Conservation (phyloP, 345 rosid genomes). For the Syzygium jambos region DNA sequence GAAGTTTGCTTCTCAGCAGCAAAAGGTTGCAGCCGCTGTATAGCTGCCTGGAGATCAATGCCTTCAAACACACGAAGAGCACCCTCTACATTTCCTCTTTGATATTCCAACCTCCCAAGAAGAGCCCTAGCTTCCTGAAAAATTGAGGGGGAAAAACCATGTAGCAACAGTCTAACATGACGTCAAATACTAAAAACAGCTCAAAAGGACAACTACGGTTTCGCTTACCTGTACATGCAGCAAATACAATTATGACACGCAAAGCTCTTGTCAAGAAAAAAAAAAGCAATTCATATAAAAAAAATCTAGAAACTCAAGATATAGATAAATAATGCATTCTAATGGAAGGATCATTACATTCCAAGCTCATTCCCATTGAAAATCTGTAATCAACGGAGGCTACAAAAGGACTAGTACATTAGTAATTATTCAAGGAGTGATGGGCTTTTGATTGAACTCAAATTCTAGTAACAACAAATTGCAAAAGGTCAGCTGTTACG, state of each 20-base stretch:
- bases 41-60: constrained; percentile 87
- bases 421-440: neutral
- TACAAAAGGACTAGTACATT: neutral
- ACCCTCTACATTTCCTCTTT: constrained; percentile 88
- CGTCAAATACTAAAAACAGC: neutral
- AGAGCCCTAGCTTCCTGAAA: constrained; percentile 93
- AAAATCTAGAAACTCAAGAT: neutral
- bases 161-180: neutral
- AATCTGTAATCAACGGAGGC: neutral
- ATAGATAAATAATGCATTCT: neutral
- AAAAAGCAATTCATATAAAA: neutral
- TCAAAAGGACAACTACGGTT: neutral
- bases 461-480: neutral
- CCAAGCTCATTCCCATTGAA: neutral
- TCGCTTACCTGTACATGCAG: neutral
- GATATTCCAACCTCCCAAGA: constrained; percentile 88
- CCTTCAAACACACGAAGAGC: constrained; percentile 94
- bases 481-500: neutral
- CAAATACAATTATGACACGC: neutral
- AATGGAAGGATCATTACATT: neutral
- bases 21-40: constrained; percentile 57
- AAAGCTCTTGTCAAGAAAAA: neutral
- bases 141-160: neutral
- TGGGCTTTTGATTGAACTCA: neutral
- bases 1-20: constrained; percentile 39